Evolutionary conservation across 345 rosid genomes (phyloP), one percentile per base, ranked within the genome.

Genomic region (Lumnitzera racemosa): DNA sequence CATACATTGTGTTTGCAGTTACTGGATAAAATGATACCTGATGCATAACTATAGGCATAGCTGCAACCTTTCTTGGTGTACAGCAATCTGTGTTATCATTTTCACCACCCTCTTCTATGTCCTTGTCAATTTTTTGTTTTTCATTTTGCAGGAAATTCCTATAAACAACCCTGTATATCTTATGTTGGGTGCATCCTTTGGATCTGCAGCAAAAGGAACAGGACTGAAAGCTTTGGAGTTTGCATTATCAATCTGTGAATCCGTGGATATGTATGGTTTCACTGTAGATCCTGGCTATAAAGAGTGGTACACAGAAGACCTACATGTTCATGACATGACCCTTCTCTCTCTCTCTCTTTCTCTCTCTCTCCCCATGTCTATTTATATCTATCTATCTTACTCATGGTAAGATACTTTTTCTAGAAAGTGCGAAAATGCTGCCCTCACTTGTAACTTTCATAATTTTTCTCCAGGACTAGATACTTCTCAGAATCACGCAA

Each of bases 161-260:
- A 90, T 95, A 74, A 85, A 70, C 67, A 95, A 88, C 74, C 86
- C 87, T 66, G 87, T 88, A 24, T 88, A 90, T 76, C 86, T 95
- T 57, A 95, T 89, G 96, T 77, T 90, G 76, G 98, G 96, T 58
- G 84, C 96, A 55, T 87, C 96, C 64, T 95, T 95, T 76, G 98
- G 99, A 53, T 88, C 99, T 36, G 96, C 98, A 53, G 96, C 96
- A 51, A 95, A 95, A 74, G 98, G 98, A 71, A 95, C 95, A 61
- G 98, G 94, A 67, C 88, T 95, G 61, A 88, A 88, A 83, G 96
- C 99, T 62, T 90, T 90, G 49, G 99, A 90, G 71, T 88, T 90
- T 80, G 89, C 95, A 58, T 90, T 95, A 15, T 95, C 96, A 12
- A 62, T 86, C 2, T 95, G 96, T 67, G 96, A 90, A 71, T 83